These are phyloP conservation scores for Silene noctiflora DNA, from an alignment of 179 eudicot species.

Conservation along the genomic window DNA sequence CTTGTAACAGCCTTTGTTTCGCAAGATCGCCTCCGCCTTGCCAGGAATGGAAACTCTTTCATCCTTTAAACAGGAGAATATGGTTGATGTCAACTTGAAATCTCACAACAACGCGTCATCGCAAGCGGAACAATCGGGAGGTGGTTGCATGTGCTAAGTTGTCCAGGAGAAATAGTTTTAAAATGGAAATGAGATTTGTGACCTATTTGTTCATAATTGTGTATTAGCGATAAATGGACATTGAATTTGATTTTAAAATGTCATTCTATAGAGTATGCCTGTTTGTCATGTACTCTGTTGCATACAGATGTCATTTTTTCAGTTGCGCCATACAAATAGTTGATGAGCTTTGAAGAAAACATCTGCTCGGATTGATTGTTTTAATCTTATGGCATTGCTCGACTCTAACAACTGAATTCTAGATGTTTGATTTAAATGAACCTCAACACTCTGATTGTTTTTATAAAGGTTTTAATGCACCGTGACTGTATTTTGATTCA, in stretches of 20 bases:
- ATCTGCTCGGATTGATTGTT: not conserved
- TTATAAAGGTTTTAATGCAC: too few relatives aligned
- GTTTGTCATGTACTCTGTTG: not conserved
- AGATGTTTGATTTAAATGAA: not conserved
- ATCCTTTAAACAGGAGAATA: constrained; percentile 74
- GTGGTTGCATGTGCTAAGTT: constrained; percentile 71
- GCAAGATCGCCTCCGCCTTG: constrained; percentile 84
- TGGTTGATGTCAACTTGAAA: constrained; percentile 87
- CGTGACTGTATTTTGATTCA: too few relatives aligned
- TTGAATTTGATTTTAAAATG: not conserved
- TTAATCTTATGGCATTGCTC: not conserved
- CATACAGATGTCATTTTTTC: not conserved
- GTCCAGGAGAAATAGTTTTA: not conserved
- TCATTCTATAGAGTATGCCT: constrained; percentile 1
- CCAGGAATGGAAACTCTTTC: constrained; percentile 92
- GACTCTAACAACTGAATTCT: not conserved
- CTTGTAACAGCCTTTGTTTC: constrained; percentile 63
- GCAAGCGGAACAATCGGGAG: constrained; percentile 62
- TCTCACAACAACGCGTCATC: constrained; percentile 42
- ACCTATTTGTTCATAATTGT: constrained; percentile 3
- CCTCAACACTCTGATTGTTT: not conserved
- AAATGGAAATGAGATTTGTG: constrained; percentile 5
- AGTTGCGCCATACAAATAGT: not conserved
- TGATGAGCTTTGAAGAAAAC: constrained; percentile 6
- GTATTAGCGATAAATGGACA: constrained; percentile 7